Evolutionary conservation across 768 basidiomycete genomes (phyloP), one percentile per base, ranked within the genome.

Genomic region (Naganishia kalamii): DNA sequence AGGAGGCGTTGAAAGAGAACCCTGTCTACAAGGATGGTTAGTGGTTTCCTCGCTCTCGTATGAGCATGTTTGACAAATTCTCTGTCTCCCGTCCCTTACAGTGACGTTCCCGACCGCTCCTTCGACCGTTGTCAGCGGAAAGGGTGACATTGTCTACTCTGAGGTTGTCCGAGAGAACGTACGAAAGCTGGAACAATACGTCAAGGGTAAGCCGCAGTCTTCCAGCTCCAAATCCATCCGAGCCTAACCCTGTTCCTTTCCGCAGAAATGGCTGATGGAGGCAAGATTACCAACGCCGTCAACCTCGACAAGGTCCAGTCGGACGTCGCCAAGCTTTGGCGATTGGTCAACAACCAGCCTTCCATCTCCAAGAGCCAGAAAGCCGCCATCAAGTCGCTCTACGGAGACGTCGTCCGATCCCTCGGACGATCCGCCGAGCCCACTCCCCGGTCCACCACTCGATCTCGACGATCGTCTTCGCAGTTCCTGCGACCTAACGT

Each of bases 231-330:
- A 8, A 41, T 27, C 11, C n/a, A 29, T 49, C 17, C n/a, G 4
- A 17, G 21, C 35, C 66, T 66, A 32, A 64, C 23, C 49, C 10
- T 62, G 41, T 48, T 3, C 43, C 23, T 12, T 1, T 66, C 21
- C 91, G 61, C 87, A 92, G 92, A 99, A 80, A 99, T 99, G 96
- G 92, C 96, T 1, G 90, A 89, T 66, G 90, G 92, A 2, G 80
- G 79, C 64, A 91, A 93, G 74, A 86, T 88, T 6, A 88, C 90
- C 57, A 85, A 89, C 2, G 84, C 84, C 35, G 85, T 93, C 75
- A 97, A 98, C 80, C 89, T 96, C 66, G 89, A 96, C 81, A 98
- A 98, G 80, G 92, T 98, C 48, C 93, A 98, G 74, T 90, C 93
- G 43, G 92, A 98, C 70, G 91, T 99, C 52, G 82, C 92, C 62